phyloP scores from a whole-genome alignment of 2,329 filamentous ascomycete species.

The Mollisiaceae sp. region DNA sequence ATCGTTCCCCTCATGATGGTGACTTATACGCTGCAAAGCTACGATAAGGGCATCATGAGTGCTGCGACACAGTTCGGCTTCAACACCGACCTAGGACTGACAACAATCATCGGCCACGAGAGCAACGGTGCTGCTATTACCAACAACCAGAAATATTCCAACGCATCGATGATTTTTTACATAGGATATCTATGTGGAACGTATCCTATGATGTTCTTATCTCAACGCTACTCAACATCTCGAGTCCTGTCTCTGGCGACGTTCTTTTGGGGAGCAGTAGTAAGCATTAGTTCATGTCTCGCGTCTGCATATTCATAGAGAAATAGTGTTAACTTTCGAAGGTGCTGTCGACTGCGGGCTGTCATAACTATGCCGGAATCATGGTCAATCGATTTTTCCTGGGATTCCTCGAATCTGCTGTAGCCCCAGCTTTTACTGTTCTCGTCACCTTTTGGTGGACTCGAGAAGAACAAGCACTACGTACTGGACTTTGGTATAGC shows the following conservation, averaged over 20 bases:
- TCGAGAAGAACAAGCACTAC: conserved; percentile 43
- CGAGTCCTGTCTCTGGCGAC: conserved; percentile 42
- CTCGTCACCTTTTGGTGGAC: conserved; percentile 46
- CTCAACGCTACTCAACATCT: conserved; percentile 40
- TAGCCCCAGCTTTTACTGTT: conserved; percentile 45
- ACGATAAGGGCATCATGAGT: conserved; percentile 37
- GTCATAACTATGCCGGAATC: conserved; percentile 41
- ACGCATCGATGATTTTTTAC: conserved; percentile 44
- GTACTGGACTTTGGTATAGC: conserved; percentile 45
- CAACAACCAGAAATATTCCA: conserved; percentile 41
- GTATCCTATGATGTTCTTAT: conserved; percentile 42
- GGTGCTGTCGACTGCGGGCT: conserved; percentile 42
- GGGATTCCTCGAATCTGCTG: conserved; percentile 44
- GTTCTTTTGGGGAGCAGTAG: conserved; percentile 42
- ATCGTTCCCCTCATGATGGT: conserved; percentile 32
- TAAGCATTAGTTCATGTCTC: conserved; percentile 17
- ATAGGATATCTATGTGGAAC: conserved; percentile 43
- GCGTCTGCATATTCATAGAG: too few relatives aligned
- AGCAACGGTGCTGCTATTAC: conserved; percentile 29
- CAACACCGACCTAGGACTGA: conserved; percentile 35
- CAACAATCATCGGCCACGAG: conserved; percentile 23
- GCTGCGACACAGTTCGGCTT: conserved; percentile 44
- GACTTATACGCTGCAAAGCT: conserved; percentile 44
- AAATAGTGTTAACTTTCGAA: too few relatives aligned
- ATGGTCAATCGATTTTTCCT: conserved; percentile 45